Conservation (phyloP, 2,329 filamentous ascomycete species). For the Allantophomopsis cytisporea region DNA sequence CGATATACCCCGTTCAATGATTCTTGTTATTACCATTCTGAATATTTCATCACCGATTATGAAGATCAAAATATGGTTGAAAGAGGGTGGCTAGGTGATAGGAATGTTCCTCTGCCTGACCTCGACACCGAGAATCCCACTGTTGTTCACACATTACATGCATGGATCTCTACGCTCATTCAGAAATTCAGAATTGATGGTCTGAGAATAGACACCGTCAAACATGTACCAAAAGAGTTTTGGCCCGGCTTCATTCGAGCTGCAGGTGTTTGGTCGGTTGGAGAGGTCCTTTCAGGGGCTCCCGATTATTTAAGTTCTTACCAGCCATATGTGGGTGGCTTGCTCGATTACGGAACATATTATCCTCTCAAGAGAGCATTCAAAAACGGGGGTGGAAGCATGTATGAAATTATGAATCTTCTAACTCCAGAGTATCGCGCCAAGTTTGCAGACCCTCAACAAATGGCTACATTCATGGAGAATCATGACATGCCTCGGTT, state of each 20-base stretch:
- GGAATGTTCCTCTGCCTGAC: constrained; percentile 24
- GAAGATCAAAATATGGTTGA: constrained; percentile 20
- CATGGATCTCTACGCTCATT: constrained; percentile 14
- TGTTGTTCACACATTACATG: constrained; percentile 21
- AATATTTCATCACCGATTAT: constrained; percentile 12
- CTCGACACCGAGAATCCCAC: constrained; percentile 24
- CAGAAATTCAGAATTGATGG: constrained; percentile 22
- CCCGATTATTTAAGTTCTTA: constrained; percentile 24
- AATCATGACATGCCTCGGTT: constrained; percentile 26
- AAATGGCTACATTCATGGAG: constrained; percentile 22
- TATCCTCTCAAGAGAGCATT: constrained; percentile 6
- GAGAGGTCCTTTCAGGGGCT: constrained; percentile 40
- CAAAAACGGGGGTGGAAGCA: constrained; percentile 4
- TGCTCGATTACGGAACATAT: constrained; percentile 42
- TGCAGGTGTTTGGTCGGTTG: constrained; percentile 41
- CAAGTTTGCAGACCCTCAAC: constrained; percentile 26
- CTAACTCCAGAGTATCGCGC: constrained; percentile 18
- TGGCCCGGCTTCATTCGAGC: constrained; percentile 37
- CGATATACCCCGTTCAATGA: constrained; percentile 16
- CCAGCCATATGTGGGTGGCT: constrained; percentile 34
- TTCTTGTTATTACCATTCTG: constrained; percentile 3
- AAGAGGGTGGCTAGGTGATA: constrained; percentile 30
- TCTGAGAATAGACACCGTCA: constrained; percentile 31
- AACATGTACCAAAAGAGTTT: constrained; percentile 32
- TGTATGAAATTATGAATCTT: constrained; percentile 17